phyloP scores from a whole-genome alignment of 345 rosid genomes.

The Bruguiera gymnorhiza region DNA sequence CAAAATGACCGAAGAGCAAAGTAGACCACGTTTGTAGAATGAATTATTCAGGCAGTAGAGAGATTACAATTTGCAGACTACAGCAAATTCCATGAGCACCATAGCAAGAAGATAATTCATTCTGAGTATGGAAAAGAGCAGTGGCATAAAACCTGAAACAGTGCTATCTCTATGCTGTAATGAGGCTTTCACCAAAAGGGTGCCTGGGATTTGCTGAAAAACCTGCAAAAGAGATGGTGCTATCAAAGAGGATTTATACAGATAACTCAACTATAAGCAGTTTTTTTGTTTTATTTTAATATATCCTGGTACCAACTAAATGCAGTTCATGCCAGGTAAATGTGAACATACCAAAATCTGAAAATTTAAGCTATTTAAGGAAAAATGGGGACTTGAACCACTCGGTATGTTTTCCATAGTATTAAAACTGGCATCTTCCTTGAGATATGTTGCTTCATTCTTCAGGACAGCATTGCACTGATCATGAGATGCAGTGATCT shows the following conservation, averaged over 20 bases:
- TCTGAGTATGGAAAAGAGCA: background rate
- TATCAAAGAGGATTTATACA: slow-evolving; percentile 11
- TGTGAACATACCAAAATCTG: slow-evolving; percentile 44
- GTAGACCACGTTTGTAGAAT: background rate
- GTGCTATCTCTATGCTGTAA: slow-evolving; percentile 50
- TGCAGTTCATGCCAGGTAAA: slow-evolving; percentile 6
- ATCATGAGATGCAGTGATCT: slow-evolving; percentile 55
- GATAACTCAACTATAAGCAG: background rate
- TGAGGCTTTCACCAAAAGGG: slow-evolving; percentile 77
- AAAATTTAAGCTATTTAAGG: slow-evolving; percentile 42
- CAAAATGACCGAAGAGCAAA: too few species aligned
- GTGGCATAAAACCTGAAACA: slow-evolving; percentile 44
- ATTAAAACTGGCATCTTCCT: slow-evolving; percentile 22
- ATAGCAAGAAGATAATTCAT: background rate
- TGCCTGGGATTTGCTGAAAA: slow-evolving; percentile 79
- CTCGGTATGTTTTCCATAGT: slow-evolving; percentile 23
- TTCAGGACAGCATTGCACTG: slow-evolving; percentile 49
- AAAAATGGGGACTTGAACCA: slow-evolving; percentile 25
- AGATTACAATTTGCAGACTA: too few species aligned
- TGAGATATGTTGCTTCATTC: slow-evolving; percentile 26
- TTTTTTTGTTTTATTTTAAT: too few species aligned
- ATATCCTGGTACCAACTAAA: background rate
- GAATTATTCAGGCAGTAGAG: background rate
- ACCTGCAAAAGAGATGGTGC: slow-evolving; percentile 38
- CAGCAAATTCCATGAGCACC: background rate